Evolutionary conservation across 108 stramenopile genomes (phyloP).

Genomic region (Pinguiococcus pyrenoidosus): DNA sequence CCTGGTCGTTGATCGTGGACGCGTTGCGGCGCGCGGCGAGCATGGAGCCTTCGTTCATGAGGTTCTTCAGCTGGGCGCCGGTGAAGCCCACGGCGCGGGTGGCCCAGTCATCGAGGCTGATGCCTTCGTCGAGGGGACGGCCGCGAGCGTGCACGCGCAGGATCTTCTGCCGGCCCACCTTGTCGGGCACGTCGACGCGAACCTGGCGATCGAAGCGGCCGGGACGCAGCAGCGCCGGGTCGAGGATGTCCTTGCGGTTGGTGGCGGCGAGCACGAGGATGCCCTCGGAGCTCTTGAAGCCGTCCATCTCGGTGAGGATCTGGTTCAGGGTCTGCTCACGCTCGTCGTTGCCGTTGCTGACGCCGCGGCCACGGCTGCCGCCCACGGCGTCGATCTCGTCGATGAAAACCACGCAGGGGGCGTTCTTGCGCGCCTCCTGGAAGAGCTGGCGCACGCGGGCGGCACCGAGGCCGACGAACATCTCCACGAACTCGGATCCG

Average conservation of each 20-base stretch:
- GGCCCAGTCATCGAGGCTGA: conserved; percentile 38
- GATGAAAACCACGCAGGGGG: conserved; percentile 73
- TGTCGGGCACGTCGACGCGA: conserved; percentile 38
- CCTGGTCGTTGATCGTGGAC: conserved; percentile 59
- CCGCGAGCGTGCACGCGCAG: conserved; percentile 38
- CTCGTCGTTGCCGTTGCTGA: conserved; percentile 49
- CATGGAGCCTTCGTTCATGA: conserved; percentile 43
- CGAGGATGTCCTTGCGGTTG: conserved; percentile 62
- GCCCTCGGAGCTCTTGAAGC: conserved; percentile 34
- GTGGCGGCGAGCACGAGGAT: conserved; percentile 46
- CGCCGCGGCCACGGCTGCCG: conserved; percentile 58
- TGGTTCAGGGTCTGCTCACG: conserved; percentile 48
- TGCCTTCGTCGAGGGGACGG: conserved; percentile 37
- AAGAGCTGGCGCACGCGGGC: conserved; percentile 45
- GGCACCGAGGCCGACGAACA: conserved; percentile 93
- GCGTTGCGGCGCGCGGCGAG: conserved; percentile 29
- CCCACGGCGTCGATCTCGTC: conserved; percentile 93
- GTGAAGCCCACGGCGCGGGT: conserved; percentile 39
- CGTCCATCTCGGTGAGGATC: conserved; percentile 48
- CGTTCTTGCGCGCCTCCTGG: conserved; percentile 40
- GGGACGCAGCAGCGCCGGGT: conserved; percentile 81
- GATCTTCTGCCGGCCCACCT: conserved; percentile 32
- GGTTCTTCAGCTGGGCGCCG: conserved; percentile 38
- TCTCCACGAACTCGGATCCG: conserved; percentile 50
- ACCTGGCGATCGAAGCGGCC: conserved; percentile 81